A percentile compares a stretch with the other conserved stretches of the same genome.
Evolutionary conservation across 441 rosid species (phyloP).

Genomic region (Croton setiger): DNA sequence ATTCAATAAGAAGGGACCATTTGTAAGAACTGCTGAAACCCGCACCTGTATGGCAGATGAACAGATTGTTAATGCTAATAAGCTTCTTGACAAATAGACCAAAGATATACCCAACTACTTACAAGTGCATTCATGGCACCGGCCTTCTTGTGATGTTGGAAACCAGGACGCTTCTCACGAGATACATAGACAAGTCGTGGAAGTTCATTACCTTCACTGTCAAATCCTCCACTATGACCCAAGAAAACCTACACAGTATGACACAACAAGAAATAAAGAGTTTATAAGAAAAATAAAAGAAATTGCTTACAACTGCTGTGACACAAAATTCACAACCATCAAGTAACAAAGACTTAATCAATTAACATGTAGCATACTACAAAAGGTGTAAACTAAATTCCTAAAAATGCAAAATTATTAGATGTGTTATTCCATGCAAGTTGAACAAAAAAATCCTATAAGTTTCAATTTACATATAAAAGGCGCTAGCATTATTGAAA

Average conservation of each 20-base stretch:
- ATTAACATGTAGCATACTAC: neutral
- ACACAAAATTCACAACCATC: neutral
- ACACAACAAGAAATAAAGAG: conserved; percentile 4
- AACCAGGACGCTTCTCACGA: conserved; percentile 59
- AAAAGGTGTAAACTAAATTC: neutral
- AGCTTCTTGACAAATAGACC: neutral
- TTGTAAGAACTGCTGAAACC: conserved; percentile 43
- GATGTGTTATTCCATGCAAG: neutral
- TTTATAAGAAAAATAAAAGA: neutral
- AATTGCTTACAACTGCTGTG: neutral
- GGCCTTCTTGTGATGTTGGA: conserved; percentile 60
- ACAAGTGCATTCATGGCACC: conserved; percentile 57
- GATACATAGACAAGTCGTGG: conserved; percentile 54
- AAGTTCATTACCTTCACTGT: conserved; percentile 37
- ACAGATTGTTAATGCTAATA: neutral
- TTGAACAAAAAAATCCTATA: neutral
- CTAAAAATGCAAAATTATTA: neutral
- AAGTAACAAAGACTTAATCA: neutral
- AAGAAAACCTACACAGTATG: conserved; percentile 31
- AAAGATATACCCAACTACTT: conserved; percentile 18
- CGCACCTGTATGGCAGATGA: conserved; percentile 27
- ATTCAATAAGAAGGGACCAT: conserved; percentile 44
- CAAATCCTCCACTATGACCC: conserved; percentile 38
- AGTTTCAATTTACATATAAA: neutral
- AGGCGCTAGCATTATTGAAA: neutral